Evolutionary conservation across 2,329 filamentous ascomycete genomes (phyloP), one percentile per base, ranked within the genome.

Genomic region (Monilinia aucupariae): DNA sequence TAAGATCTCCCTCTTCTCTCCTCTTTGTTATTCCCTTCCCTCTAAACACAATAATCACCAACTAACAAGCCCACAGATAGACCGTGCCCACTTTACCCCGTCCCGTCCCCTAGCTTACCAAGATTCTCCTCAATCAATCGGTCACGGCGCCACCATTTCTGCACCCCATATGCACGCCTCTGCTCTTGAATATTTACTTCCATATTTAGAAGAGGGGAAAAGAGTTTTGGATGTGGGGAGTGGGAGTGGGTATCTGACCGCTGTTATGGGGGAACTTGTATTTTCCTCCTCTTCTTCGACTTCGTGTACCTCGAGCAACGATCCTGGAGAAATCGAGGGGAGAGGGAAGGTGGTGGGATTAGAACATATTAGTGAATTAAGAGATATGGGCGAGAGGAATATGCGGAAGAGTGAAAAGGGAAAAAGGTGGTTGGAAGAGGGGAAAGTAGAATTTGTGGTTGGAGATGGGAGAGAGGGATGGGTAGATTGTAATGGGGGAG

Each of bases 11-110:
- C 20, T 43, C 34, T 41, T 61, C 53, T 34, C 50, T 34, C 61
- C 20, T 59, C 8, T 50, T 48, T 34, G 69, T 7, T 15, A 30
- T 2, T 20, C 13, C 53, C 27, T 25, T 27, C 53, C 25, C 34
- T 62, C 30, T 64, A 12, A 8, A 39, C 32, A 22, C 15, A 32
- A 65, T 64, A 53, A 47, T 32, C 15, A 32, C 20, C 13, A 34
- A 15, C 34, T 64, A 51, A 50, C 32, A 48, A 20, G 45, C 27
- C 22, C 10, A 12, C 68, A 92, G 87, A 91, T 97, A 73, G 93
- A 99, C 76, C 85, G 94, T 66, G 92, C 84, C 0, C 84, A 97
- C 76, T 97, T 93, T 77, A 84, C 89, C 17, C 89, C 90, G 4
- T 72, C 82, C 86, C 25, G 88, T 86, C 3, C 76, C 0, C 75